Base-by-base conservation (phyloP, 352 stramenopile genomes). In the Globisporangium cylindrosporum region DNA sequence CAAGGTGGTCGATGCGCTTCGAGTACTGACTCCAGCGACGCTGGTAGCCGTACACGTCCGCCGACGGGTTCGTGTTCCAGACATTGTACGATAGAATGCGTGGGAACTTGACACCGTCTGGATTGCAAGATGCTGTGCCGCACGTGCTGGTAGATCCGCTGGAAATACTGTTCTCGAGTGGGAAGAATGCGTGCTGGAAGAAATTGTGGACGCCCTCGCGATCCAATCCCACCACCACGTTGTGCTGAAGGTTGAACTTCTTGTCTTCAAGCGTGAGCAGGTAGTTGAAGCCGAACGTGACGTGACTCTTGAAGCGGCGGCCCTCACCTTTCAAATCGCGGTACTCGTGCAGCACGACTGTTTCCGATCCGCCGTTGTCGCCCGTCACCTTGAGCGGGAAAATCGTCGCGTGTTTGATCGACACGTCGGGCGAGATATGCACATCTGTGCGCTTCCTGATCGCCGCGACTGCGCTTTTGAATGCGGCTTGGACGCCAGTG, bases 31-130 rank as follows among this genome's bases (percentile, higher is more conserved):
- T 48, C 82, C 84, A 93, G 10, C 90, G 84, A 32, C 74, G 73
- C 7, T 62, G 38, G 54, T 70, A 62, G 49, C 84, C 87, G 62
- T 92, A 91, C 29, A 93, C 80, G 29, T 90, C 77, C 0, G 69
- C 76, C 0, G 86, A 88, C 4, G 90, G 90, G 61, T 96, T 97
- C 12, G 88, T 95, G 74, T 95, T 96, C 90, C 90, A 97, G 14
- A 96, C 81, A 51, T 97, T 97, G 77, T 92, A 97, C 53, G 88
- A 90, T 38, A 95, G 69, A 36, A 96, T 94, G 24, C 86, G 78
- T 14, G 86, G 86, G 0, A 64, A 72, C 27, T 53, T 51, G 4
- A 60, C 53, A 14, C 14, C 46, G 5, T 38, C 46, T 18, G 38
- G 20, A 8, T 56, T 22, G n/a, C 59, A 48, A 10, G 29, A 48